phyloP scores from a whole-genome alignment of 2,329 filamentous ascomycete species.

The Colletotrichum coccodes region DNA sequence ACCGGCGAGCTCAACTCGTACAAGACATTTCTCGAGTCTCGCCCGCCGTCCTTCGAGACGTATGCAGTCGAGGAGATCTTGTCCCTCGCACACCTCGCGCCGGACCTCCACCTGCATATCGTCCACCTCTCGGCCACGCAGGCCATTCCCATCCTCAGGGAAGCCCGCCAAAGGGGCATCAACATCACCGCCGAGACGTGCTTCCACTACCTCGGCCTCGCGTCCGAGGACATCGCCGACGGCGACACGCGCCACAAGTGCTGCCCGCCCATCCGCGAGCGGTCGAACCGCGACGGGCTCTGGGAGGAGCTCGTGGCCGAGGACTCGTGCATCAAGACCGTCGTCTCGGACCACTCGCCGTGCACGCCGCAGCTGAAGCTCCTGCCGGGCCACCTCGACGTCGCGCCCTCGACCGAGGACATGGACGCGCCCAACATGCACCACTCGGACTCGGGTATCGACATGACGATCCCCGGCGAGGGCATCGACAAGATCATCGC shows the following conservation, averaged over 20 bases:
- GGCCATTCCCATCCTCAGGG: constrained; percentile 82
- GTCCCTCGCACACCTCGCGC: constrained; percentile 81
- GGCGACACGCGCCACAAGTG: constrained; percentile 96
- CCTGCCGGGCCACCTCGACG: constrained; percentile 74
- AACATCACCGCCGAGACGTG: constrained; percentile 95
- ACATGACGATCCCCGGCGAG: constrained; percentile 51
- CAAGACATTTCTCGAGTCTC: constrained; percentile 89
- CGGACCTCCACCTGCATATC: constrained; percentile 87
- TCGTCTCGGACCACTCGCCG: constrained; percentile 95
- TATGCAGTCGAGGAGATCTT: constrained; percentile 90
- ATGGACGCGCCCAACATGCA: constrained; percentile 48
- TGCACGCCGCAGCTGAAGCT: constrained; percentile 96
- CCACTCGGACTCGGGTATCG: constrained; percentile 64
- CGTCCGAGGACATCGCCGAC: constrained; percentile 82
- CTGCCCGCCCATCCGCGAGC: constrained; percentile 88
- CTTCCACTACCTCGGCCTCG: constrained; percentile 91
- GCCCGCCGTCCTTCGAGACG: constrained; percentile 90
- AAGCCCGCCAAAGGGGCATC: constrained; percentile 77
- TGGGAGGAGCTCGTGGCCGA: constrained; percentile 81
- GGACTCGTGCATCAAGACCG: constrained; percentile 86
- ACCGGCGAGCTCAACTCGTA: constrained; percentile 81
- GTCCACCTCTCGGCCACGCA: constrained; percentile 92
- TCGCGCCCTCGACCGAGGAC: constrained; percentile 37
- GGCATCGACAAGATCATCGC: constrained; percentile 36
- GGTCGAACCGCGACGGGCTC: constrained; percentile 83